Conservation (phyloP, 305 asterid species). For the Fraxinus baroniana region DNA sequence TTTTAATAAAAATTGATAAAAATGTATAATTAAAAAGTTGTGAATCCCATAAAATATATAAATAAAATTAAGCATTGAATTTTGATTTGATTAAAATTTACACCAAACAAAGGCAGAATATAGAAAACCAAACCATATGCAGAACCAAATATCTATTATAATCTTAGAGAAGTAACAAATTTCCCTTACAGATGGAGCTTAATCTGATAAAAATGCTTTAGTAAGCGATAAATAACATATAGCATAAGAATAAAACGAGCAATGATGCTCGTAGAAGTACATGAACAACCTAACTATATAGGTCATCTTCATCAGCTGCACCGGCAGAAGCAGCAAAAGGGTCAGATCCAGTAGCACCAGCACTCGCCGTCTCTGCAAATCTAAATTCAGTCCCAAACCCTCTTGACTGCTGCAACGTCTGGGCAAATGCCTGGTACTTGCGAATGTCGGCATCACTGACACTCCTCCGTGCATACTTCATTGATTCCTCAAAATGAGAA, state of each 20-base stretch:
- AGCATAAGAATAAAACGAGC: neutral
- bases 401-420: constrained; percentile 49
- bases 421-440: constrained; percentile 52
- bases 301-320: constrained; percentile 51
- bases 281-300: constrained; percentile 35
- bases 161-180: neutral
- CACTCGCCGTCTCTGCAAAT: constrained; percentile 30
- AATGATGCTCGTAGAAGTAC: neutral
- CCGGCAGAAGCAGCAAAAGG: constrained; percentile 37
- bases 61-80: neutral
- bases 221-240: neutral
- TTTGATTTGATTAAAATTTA: too few relatives aligned
- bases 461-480: constrained; percentile 48
- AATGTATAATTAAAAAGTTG: too few relatives aligned
- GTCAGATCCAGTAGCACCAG: constrained; percentile 26
- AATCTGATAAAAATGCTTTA: neutral
- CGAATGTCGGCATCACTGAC: too few relatives aligned
- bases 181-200: neutral
- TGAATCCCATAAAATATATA: too few relatives aligned
- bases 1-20: too few relatives aligned
- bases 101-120: too few relatives aligned
- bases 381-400: constrained; percentile 46
- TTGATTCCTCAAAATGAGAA: constrained; percentile 48
- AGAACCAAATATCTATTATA: neutral
- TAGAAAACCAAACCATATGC: neutral